Conservation (phyloP, 352 stramenopile genomes). For the Globisporangium polare region DNA sequence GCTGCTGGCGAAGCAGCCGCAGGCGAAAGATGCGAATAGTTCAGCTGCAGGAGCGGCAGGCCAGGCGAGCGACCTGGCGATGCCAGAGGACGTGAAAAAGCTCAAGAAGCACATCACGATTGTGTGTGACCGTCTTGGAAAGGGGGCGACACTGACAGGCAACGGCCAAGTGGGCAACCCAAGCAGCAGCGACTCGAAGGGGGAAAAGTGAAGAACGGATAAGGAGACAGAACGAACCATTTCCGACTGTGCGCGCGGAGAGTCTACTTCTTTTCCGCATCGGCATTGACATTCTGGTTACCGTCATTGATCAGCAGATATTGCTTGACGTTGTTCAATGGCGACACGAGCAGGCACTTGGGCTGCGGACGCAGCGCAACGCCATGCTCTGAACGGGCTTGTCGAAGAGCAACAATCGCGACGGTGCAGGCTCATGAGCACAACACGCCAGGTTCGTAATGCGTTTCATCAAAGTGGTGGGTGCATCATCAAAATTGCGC, state of each 20-base stretch:
- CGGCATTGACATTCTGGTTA: no score
- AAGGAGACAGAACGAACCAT: neutral
- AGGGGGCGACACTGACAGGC: slow-evolving; percentile 50
- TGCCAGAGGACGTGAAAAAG: slow-evolving; percentile 79
- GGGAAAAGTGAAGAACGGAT: neutral
- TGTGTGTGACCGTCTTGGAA: slow-evolving; percentile 83
- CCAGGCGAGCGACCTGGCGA: slow-evolving; percentile 40
- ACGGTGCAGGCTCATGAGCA: no score
- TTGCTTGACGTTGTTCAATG: no score
- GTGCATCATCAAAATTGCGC: neutral
- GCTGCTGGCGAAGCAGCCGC: slow-evolving; percentile 58
- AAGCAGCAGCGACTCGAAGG: neutral
- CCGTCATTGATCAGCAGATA: no score
- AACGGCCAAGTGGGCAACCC: neutral
- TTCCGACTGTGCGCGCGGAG: neutral
- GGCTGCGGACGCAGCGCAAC: no score
- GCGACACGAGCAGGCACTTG: no score
- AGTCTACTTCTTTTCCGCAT: no score
- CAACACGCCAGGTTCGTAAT: neutral
- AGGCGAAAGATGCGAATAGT: slow-evolving; percentile 22
- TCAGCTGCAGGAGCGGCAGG: slow-evolving; percentile 17
- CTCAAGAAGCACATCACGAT: slow-evolving; percentile 91
- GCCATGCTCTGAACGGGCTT: no score
- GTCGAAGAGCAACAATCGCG: no score
- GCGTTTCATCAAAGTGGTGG: neutral